Evolutionary conservation across 495 filamentous ascomycete species (phyloP).

Genomic region (Peziza echinospora): DNA sequence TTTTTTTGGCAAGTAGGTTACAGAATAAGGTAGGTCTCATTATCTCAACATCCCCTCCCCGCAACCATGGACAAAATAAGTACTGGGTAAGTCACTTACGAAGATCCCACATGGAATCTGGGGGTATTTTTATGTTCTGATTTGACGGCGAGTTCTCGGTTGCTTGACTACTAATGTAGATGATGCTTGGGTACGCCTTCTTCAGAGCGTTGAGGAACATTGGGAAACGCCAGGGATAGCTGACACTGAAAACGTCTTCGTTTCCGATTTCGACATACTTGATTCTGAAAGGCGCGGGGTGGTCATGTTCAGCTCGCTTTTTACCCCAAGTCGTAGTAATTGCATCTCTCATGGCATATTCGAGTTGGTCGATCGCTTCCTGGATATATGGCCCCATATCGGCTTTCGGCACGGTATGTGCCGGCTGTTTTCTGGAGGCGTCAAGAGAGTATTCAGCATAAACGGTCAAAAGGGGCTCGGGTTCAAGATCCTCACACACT

Average conservation of each 20-base stretch:
- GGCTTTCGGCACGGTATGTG: slow-evolving; percentile 22
- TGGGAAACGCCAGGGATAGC: slow-evolving; percentile 38
- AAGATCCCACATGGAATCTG: slow-evolving; percentile 24
- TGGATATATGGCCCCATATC: slow-evolving; percentile 29
- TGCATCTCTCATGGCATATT: slow-evolving; percentile 37
- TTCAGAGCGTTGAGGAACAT: slow-evolving; percentile 35
- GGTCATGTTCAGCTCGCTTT: slow-evolving; percentile 33
- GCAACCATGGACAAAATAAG: slow-evolving; percentile 20
- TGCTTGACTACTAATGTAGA: slow-evolving; percentile 30
- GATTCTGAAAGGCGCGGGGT: slow-evolving; percentile 35
- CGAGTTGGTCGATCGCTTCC: slow-evolving; percentile 43
- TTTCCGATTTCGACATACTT: slow-evolving; percentile 45
- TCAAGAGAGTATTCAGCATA: slow-evolving; percentile 44
- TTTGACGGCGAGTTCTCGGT: slow-evolving; percentile 22
- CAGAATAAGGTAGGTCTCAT: neutral
- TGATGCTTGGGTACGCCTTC: slow-evolving; percentile 37
- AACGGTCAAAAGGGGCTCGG: slow-evolving; percentile 35
- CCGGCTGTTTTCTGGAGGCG: slow-evolving; percentile 17
- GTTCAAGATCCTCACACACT: slow-evolving; percentile 41
- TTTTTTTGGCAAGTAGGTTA: no score
- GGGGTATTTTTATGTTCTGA: slow-evolving; percentile 16
- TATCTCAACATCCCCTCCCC: no score
- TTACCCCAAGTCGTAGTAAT: slow-evolving; percentile 35
- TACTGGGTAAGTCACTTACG: slow-evolving; percentile 26
- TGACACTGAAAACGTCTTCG: slow-evolving; percentile 36